Conservation (phyloP, 2,329 filamentous ascomycete genomes). For the Triangularia setosa region DNA sequence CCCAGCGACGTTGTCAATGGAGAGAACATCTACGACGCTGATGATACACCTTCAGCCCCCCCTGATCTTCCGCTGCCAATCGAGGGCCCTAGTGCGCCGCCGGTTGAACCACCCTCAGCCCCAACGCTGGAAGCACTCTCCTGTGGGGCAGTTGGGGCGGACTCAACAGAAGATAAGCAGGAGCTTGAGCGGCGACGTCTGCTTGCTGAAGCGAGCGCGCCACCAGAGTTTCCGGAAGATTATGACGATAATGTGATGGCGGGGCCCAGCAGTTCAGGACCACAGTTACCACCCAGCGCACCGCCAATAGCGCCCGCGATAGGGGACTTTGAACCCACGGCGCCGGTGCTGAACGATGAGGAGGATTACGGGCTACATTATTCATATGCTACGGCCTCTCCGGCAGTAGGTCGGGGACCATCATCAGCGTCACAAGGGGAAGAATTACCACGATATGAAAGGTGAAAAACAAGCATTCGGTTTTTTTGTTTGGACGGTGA, state of each 20-base stretch:
- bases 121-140: slow-evolving; percentile 45
- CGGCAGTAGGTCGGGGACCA: neutral
- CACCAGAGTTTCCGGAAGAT: slow-evolving; percentile 55
- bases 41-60: slow-evolving; percentile 36
- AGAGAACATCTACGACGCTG: slow-evolving; percentile 51
- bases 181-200: slow-evolving; percentile 67
- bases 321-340: slow-evolving; percentile 45
- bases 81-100: slow-evolving; percentile 11
- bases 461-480: slow-evolving; percentile 17
- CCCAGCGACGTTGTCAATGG: slow-evolving; percentile 34
- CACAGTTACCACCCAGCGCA: slow-evolving; percentile 27
- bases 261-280: slow-evolving; percentile 23
- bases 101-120: slow-evolving; percentile 37
- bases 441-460: slow-evolving; percentile 31
- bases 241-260: slow-evolving; percentile 36
- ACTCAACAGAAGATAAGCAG: slow-evolving; percentile 67
- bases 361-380: slow-evolving; percentile 37
- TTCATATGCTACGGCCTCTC: slow-evolving; percentile 18
- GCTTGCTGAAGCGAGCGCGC: slow-evolving; percentile 61
- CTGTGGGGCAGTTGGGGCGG: slow-evolving; percentile 25
- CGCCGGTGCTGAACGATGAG: slow-evolving; percentile 49
- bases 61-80: slow-evolving; percentile 22
- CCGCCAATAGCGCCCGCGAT: slow-evolving; percentile 25
- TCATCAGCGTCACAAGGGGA: slow-evolving; percentile 15
- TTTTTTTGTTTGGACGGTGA: neutral